phyloP scores from a whole-genome alignment of 2,329 filamentous ascomycete genomes.

The Trichoderma lentiforme region DNA sequence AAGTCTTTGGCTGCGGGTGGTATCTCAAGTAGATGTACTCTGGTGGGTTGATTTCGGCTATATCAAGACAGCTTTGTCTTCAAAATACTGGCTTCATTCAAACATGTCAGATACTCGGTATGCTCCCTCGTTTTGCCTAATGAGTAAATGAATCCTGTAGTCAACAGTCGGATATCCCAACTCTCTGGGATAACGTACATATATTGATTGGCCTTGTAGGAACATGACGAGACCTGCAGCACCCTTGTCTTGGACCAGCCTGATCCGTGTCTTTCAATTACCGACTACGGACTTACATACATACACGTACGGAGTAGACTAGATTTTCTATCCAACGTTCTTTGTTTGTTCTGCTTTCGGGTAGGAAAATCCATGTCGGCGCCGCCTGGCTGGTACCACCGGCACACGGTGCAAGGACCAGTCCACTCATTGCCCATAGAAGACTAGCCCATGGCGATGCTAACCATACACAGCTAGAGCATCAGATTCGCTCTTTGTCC shows the following conservation, averaged over 20 bases:
- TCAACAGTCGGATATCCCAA: background rate
- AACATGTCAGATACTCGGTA: background rate
- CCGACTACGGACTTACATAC: background rate
- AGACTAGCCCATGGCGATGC: background rate
- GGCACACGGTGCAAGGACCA: slow-evolving; percentile 2
- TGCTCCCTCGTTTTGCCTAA: background rate
- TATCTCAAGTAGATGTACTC: background rate
- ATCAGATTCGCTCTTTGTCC: background rate
- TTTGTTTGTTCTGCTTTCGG: background rate
- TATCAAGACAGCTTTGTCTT: background rate
- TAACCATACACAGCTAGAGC: background rate
- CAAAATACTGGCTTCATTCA: background rate
- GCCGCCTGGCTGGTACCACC: background rate
- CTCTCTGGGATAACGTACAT: background rate
- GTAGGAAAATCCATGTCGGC: background rate
- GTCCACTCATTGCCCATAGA: background rate
- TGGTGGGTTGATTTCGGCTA: background rate
- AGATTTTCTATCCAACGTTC: background rate
- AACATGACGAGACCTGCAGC: background rate
- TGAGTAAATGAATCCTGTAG: background rate
- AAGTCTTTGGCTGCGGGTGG: background rate
- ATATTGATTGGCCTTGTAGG: background rate
- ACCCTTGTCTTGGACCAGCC: background rate
- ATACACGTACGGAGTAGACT: background rate
- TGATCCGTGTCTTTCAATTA: background rate